Conservation (phyloP, 768 basidiomycete genomes). For the Chiua virens region DNA sequence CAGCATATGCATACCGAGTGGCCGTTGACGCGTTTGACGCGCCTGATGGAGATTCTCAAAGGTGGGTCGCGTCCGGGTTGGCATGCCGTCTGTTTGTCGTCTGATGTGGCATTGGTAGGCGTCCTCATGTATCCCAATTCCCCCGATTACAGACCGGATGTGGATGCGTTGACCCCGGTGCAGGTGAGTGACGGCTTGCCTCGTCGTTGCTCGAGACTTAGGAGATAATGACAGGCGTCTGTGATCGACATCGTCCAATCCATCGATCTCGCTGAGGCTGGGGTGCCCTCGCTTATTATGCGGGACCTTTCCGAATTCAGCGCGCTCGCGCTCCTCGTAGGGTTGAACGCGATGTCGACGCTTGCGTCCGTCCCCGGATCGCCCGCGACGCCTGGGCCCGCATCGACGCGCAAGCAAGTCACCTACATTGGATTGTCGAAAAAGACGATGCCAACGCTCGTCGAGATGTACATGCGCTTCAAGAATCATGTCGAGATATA, state of each 20-base stretch:
- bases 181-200: slow-evolving; percentile 49
- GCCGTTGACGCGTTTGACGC: slow-evolving; percentile 59
- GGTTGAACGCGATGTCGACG: slow-evolving; percentile 54
- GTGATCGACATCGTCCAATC: slow-evolving; percentile 68
- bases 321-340: slow-evolving; percentile 84
- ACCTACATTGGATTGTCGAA: slow-evolving; percentile 92
- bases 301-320: slow-evolving; percentile 82
- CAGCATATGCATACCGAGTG: slow-evolving; percentile 54
- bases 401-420: slow-evolving; percentile 56
- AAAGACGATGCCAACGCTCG: slow-evolving; percentile 79
- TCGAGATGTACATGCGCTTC: slow-evolving; percentile 73
- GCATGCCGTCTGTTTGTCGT: not conserved
- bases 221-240: slow-evolving; percentile 47
- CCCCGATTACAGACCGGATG: slow-evolving; percentile 85
- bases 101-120: slow-evolving; percentile 38
- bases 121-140: slow-evolving; percentile 79
- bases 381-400: slow-evolving; percentile 6
- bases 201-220: not conserved
- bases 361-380: slow-evolving; percentile 7
- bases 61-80: slow-evolving; percentile 35
- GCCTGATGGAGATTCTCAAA: slow-evolving; percentile 79
- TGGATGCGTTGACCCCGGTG: slow-evolving; percentile 77
- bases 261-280: slow-evolving; percentile 63
- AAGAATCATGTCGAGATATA: slow-evolving; percentile 64
- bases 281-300: slow-evolving; percentile 72